A percentile compares a stretch with the other conserved stretches of the same genome.
Evolutionary conservation across 2,329 filamentous ascomycete genomes (phyloP).

Genomic region (Immersiporthe knoxdaviesiana): DNA sequence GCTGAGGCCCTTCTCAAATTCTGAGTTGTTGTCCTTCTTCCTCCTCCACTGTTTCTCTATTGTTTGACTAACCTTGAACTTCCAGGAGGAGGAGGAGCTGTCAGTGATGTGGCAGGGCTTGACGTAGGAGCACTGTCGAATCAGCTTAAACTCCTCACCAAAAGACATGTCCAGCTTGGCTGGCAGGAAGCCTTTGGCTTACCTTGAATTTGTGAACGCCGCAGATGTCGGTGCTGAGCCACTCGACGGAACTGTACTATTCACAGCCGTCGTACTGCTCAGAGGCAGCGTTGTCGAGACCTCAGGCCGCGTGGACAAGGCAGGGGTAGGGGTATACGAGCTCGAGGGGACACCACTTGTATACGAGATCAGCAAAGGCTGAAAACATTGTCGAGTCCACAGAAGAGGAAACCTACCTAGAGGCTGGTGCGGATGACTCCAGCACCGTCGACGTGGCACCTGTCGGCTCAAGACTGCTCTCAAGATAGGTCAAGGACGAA

Average conservation of each 20-base stretch:
- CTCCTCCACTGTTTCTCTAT: not conserved
- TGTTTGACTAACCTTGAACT: conserved; percentile 16
- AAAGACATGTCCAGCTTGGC: not conserved
- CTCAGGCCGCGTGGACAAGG: not conserved
- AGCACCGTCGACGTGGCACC: not conserved
- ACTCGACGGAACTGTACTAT: conserved; percentile 27
- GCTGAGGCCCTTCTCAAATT: too few relatives aligned
- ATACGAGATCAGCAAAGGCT: not conserved
- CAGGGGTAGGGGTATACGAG: not conserved
- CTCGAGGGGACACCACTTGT: conserved; percentile 1
- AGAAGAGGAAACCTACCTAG: conserved; percentile 10
- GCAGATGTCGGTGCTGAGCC: conserved; percentile 27
- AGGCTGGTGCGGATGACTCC: conserved; percentile 2
- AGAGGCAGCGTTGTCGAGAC: conserved; percentile 6
- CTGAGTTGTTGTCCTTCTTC: not conserved
- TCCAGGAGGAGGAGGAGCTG: not conserved
- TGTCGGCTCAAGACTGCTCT: conserved; percentile 5
- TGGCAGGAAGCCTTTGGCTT: not conserved
- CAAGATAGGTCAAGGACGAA: not conserved
- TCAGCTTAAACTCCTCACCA: conserved; percentile 5
- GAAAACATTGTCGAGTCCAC: not conserved
- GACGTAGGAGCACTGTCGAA: conserved; percentile 8
- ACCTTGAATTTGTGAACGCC: conserved; percentile 25
- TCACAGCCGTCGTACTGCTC: conserved; percentile 4
- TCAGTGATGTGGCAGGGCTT: not conserved